A percentile compares a stretch with the other conserved stretches of the same genome.
Conservation (phyloP, 1,139 yeast genomes). For the Pichia sp. region DNA sequence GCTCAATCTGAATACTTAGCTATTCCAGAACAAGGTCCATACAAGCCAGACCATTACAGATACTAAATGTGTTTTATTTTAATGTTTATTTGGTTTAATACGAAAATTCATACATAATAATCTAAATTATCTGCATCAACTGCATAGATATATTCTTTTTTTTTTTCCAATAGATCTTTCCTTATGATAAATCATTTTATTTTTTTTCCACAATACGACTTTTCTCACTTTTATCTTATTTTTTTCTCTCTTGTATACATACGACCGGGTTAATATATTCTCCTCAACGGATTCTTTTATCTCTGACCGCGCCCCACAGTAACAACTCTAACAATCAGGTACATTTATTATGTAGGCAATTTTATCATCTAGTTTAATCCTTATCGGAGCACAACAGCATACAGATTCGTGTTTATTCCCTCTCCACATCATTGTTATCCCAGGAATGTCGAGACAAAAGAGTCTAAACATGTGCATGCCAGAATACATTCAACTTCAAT, state of each 20-base stretch:
- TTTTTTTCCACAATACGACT: conserved; percentile 4
- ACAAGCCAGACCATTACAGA: conserved; percentile 98
- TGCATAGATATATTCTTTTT: conserved; percentile 18
- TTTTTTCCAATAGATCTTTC: conserved; percentile 4
- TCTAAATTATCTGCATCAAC: conserved; percentile 27
- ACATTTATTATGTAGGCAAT: too few relatives aligned
- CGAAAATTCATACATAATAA: too few relatives aligned
- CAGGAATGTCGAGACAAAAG: too few relatives aligned
- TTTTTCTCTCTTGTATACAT: conserved; percentile 14
- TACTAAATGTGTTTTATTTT: conserved; percentile 46
- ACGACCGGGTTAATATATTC: conserved; percentile 16
- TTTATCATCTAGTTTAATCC: too few relatives aligned
- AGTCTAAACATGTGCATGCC: too few relatives aligned
- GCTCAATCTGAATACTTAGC: conserved; percentile 96
- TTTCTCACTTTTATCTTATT: conserved; percentile 1
- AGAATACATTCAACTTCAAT: conserved; percentile 5
- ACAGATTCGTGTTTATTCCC: too few relatives aligned
- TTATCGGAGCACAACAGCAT: too few relatives aligned
- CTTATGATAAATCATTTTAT: conserved; percentile 3
- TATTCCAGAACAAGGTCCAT: conserved; percentile 92
- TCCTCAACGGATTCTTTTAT: conserved; percentile 27
- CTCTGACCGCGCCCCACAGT: not conserved
- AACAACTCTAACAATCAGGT: too few relatives aligned
- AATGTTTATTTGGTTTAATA: too few relatives aligned
- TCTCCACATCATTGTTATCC: too few relatives aligned